Percentiles rank a stretch among this genome's conserved stretches.
Conservation (phyloP, 2,329 filamentous ascomycete species). For the Aspergillus novoparasiticus region DNA sequence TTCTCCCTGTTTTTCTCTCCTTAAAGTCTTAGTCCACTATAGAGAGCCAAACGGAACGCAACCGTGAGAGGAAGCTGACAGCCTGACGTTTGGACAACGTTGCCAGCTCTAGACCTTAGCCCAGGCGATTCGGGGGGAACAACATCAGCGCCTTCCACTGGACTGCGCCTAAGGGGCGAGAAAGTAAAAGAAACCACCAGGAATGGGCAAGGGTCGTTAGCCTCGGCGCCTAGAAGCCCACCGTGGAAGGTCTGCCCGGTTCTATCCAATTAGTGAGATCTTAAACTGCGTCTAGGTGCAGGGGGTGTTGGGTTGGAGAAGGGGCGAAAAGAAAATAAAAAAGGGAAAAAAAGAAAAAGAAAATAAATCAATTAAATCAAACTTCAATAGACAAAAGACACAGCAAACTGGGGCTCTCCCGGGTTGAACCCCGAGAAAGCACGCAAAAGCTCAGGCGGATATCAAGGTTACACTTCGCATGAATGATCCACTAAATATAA, state of each 20-base stretch:
- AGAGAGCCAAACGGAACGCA: slow-evolving; percentile 9
- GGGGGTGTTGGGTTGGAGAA: not conserved
- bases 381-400: not conserved
- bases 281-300: not conserved
- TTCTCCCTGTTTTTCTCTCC: not conserved
- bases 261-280: slow-evolving; percentile 4
- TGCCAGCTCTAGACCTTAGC: slow-evolving; percentile 2
- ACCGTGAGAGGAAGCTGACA: not conserved
- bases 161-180: not conserved
- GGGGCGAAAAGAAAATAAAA: not conserved
- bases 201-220: not conserved
- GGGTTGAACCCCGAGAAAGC: not conserved
- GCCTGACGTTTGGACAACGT: slow-evolving; percentile 13
- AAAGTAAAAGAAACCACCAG: not conserved
- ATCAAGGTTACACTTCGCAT: not conserved
- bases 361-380: not conserved
- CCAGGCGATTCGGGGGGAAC: not conserved
- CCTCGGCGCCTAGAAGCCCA: slow-evolving; percentile 3
- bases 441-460: slow-evolving; percentile 1
- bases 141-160: not conserved
- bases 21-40: not conserved
- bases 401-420: not conserved
- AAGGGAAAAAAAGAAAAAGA: not conserved
- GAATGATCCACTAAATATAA: not conserved
- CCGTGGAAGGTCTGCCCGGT: not conserved